Evolutionary conservation across 2,329 filamentous ascomycete species (phyloP), one percentile per base, ranked within the genome.

Genomic region (Apiospora arundinis): DNA sequence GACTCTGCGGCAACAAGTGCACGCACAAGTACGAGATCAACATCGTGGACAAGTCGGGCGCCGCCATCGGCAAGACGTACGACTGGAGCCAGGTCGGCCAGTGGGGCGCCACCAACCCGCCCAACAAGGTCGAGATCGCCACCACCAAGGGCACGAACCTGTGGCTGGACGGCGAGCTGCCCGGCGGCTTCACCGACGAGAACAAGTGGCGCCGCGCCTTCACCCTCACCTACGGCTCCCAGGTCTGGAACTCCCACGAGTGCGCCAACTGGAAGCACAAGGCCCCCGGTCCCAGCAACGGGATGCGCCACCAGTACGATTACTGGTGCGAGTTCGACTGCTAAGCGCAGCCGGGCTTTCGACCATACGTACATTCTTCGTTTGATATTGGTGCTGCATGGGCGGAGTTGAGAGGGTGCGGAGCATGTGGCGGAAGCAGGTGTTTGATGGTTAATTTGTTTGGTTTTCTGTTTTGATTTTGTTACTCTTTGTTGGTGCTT

Each of bases 61-160:
- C 12, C 25, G 25, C 49, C 49, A 56, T 56, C 49, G 49, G 49
- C 49, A 56, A 56, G 49, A 56, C 49, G 25, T 56, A 56, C 49
- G 49, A 56, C 49, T 56, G 49, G 49, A 56, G 49, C 49, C 12
- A 32, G 25, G 49, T 56, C 25, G 49, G 49, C 25, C 14, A 32
- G 25, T 56, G 49, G 49, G 25, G 49, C 25, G 49, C 49, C 14
- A 56, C 49, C 14, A 56, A 56, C 25, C 49, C 49, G 49, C 25
- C 49, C 5, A 18, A 18, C 14, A 56, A 25, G 49, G 49, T 56
- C 49, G 49, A 56, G 52, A 60, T 60, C 52, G 6, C 28, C 28
- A 60, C 28, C 28, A 21, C 52, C 52, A 60, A 60, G 52, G 21
- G 32, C 52, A 60, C 37, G 28, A 37, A 21, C 52, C 28, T 60